Evolutionary conservation across 2,329 filamentous ascomycete species (phyloP), one percentile per base, ranked within the genome.

Genomic region (Scedosporium dehoogii): DNA sequence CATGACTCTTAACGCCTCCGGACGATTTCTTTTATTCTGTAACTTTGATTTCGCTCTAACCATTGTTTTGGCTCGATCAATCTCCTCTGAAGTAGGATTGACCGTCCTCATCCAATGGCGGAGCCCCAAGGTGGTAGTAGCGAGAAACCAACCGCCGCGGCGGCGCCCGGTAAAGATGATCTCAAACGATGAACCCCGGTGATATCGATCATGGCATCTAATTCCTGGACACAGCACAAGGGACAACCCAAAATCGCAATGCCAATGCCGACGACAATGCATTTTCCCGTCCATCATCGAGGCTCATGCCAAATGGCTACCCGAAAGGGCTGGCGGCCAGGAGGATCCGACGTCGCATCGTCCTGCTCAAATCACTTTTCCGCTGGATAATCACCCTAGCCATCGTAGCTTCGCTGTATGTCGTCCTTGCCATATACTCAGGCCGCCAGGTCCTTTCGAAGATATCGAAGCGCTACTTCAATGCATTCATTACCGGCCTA

Each of bases 271-370:
- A 48, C 44, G 44, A 48, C 7, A n/a, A 48, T 21, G 44, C 33
- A 38, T 12, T 10, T 38, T 38, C 44, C 5, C 44, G 44, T 14
- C 44, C 16, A 48, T 48, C 51, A 55, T 4, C 51, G 12, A 55
- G 12, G 3, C 12, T 27, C 6, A 23, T 23, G 12, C 51, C 3
- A 25, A 23, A 23, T 83, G 3, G 64, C 1, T 66, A 3, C 6
- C 56, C 56, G 7, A 58, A 38, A 27, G 56, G 56, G 9, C 27
- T 58, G 1, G 56, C 27, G 7, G 23, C 56, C n/a, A 2, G 2
- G 3, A 23, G 25, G 21, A 38, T 16, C 25, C 56, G 27, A n/a
- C 23, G 27, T 6, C 56, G 27, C 27, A n/a, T 33, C 56, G 56
- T 58, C n/a, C 56, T 58, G 2, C 56, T 58, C n/a, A 2, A 7